Evolutionary conservation across 345 rosid species (phyloP), one percentile per base, ranked within the genome.

Genomic region (Mallotus nudiflorus): DNA sequence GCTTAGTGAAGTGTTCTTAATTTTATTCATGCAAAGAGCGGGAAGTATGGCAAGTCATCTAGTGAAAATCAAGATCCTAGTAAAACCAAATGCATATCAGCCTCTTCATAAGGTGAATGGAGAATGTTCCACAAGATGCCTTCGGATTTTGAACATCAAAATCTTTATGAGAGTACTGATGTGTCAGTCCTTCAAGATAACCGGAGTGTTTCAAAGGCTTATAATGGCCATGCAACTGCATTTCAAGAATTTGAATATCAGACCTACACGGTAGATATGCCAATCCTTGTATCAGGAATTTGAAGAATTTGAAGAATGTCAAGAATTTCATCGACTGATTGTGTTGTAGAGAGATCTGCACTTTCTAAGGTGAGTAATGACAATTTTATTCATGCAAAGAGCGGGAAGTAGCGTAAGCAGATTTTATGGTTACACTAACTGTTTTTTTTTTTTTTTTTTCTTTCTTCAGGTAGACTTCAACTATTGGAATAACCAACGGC

Each of bases 331-430:
- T 24, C 1, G 18, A 9, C 3, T 14, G 31, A 2, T 53, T 22
- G 1, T 46, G 54, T 27, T 45, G 15, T 16, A 15, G 53, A 8
- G 20, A 39, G 7, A 12, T 18, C 29, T 45, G 6, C 35, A 63
- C 28, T 63, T 63, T n/a, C 53, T 24, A 24, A 63, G 67, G 67
- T 63, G 39, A 63, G 54, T 45, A 45, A 46, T 18, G 20, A 9
- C n/a, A 2, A 27, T 2, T 31, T 22, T 39, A n/a, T n/a, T n/a
- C n/a, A n/a, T n/a, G n/a, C n/a, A n/a, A n/a, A n/a, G n/a, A n/a
- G n/a, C n/a, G n/a, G n/a, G 27, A 16, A n/a, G 22, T 0, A n/a
- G 18, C 6, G 19, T 20, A 29, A 24, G 33, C 24, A 44, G 3
- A 16, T 6, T n/a, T n/a, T 19, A 61, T 18, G 45, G 25, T 59